Evolutionary conservation across 202 grass and related monocot genomes (phyloP).

Genomic region (Carex sylvatica): DNA sequence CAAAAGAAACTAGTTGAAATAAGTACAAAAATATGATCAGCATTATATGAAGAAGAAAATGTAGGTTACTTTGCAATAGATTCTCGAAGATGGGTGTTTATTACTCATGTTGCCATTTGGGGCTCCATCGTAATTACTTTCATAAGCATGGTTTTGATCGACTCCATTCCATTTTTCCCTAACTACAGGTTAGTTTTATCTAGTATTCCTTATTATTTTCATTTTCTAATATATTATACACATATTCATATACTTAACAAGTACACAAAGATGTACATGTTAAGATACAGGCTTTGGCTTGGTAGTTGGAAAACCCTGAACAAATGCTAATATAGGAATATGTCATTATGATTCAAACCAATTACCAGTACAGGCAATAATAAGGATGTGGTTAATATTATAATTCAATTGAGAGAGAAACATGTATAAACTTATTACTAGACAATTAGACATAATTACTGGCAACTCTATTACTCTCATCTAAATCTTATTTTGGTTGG

Average conservation of each 20-base stretch:
- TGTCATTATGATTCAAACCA: neutral
- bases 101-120: slow-evolving; percentile 93
- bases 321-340: neutral
- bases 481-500: too few species aligned
- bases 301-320: neutral
- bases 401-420: too few species aligned
- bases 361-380: neutral
- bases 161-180: slow-evolving; percentile 89
- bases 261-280: neutral
- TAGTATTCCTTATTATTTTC: neutral
- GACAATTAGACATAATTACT: too few species aligned
- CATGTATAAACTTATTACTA: too few species aligned
- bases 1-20: too few species aligned
- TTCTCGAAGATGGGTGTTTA: slow-evolving; percentile 84
- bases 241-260: neutral
- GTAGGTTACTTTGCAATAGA: slow-evolving; percentile 99
- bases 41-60: too few species aligned
- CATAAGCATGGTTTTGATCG: slow-evolving; percentile 98
- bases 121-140: slow-evolving; percentile 92
- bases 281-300: neutral
- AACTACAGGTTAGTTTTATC: slow-evolving; percentile 80
- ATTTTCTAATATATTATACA: slow-evolving; percentile 2
- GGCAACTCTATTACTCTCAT: too few species aligned
- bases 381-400: slow-evolving; percentile 4
- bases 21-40: too few species aligned